Evolutionary conservation across 805 yeast genomes (phyloP), one percentile per base, ranked within the genome.

Genomic region (Kluyveromyces nonfermentans): DNA sequence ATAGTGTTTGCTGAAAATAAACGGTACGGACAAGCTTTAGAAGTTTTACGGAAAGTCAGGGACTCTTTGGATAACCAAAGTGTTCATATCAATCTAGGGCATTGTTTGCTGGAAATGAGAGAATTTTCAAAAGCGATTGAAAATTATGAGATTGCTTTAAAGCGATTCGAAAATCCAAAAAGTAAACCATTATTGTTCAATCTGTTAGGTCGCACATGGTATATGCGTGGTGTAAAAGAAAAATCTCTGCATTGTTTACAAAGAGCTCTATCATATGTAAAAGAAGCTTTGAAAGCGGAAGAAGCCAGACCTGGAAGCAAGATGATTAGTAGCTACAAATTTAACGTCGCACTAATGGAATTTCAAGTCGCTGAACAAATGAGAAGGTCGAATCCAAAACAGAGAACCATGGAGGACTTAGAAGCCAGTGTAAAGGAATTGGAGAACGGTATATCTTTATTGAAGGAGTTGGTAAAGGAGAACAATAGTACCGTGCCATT

Each of bases 61-160:
- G 98, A 93, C 55, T 82, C 97, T 5, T 70, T 89, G 50, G 82
- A 84, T 57, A 95, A 86, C 57, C 78, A 83, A 43, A 79, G 93
- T 9, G 81, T 88, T 12, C 86, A 80, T 59, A 70, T 90, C 53
- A 93, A 93, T 61, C 65, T 86, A 56, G 97, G 95, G 0, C 95
- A 93, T 62, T 89, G 90, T 47, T 71, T 85, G 42, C 65, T 83
- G 37, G 97, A 89, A 47, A 74, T 86, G 60, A 80, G 82, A 50
- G 94, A 89, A 59, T 88, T 70, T 57, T 71, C 82, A 2, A 85
- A 88, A 54, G 90, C 97, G 1, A 82, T 89, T 56, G 97, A 93
- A 63, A 76, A 78, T 56, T 93, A 90, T 65, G 90, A 85, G 50
- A 73, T 84, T 54, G 95, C 95, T 1, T 68, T 85, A 47, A 72